Evolutionary conservation across 768 basidiomycete species (phyloP).

Genomic region (Collybia sordida): DNA sequence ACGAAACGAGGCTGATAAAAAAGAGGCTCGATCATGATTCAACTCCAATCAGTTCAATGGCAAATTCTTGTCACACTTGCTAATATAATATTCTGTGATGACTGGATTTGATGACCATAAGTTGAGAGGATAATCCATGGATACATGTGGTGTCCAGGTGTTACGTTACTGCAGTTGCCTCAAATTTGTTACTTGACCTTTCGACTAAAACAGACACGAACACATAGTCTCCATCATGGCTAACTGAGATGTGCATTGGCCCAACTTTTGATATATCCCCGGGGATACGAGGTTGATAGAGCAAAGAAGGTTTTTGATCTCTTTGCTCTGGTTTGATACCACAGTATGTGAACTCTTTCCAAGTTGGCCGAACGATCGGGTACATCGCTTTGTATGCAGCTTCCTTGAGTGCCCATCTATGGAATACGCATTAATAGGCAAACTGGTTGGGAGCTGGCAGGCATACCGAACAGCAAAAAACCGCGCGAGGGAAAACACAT

Average conservation of each 20-base stretch:
- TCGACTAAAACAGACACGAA: slow-evolving; percentile 69
- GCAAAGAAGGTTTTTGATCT: slow-evolving; percentile 33
- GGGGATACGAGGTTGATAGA: slow-evolving; percentile 39
- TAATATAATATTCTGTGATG: too few relatives aligned
- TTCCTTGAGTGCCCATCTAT: slow-evolving; percentile 83
- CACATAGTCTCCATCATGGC: slow-evolving; percentile 82
- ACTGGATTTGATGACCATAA: slow-evolving; percentile 7
- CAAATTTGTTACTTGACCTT: slow-evolving; percentile 11
- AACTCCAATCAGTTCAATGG: too few relatives aligned
- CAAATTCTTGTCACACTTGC: too few relatives aligned
- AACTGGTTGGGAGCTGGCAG: not conserved
- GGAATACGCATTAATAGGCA: slow-evolving; percentile 4
- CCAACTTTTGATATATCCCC: slow-evolving; percentile 24
- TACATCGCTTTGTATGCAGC: slow-evolving; percentile 85
- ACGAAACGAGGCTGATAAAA: slow-evolving; percentile 1
- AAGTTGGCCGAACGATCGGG: slow-evolving; percentile 57
- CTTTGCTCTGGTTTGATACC: slow-evolving; percentile 22
- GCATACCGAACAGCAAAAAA: slow-evolving; percentile 77
- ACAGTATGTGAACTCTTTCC: slow-evolving; percentile 71
- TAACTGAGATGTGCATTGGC: slow-evolving; percentile 66
- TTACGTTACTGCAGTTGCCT: not conserved
- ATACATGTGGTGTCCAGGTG: not conserved
- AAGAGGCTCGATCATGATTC: not conserved
- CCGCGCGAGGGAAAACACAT: slow-evolving; percentile 26
- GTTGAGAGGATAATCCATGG: slow-evolving; percentile 1